Evolutionary conservation across 2,329 filamentous ascomycete genomes (phyloP), one percentile per base, ranked within the genome.

Genomic region (Akanthomyces uredinophilus): DNA sequence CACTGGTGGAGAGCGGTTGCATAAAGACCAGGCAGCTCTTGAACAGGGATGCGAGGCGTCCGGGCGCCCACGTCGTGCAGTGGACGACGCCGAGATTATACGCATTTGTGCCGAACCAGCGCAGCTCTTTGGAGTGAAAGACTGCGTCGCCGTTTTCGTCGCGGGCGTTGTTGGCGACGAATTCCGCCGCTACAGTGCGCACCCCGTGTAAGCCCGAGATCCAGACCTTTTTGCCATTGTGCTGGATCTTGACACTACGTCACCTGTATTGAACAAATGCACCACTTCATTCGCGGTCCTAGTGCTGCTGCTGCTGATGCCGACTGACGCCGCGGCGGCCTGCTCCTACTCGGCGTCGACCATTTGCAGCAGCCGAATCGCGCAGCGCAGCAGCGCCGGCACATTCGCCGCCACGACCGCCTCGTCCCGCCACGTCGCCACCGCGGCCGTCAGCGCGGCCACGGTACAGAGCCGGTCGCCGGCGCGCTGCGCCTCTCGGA

Each of bases 71-170:
- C 1, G 63, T 65, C 3, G 82, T 77, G 1, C 80, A 79, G 66
- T 87, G 79, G 64, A 86, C 85, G 5, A 94, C 74, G 0, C 87
- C 87, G 7, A 92, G 72, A 66, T 95, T 96, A 77, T 96, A 96
- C 1, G 89, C 83, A 65, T 90, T 94, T 65, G 87, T 87, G 43
- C 87, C 88, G 71, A 96, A 93, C 92, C 92, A 96, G 66, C 93
- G 83, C 4, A 96, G 78, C 68, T 96, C 92, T 3, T 79, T 72
- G 0, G 81, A 63, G 0, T 81, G 83, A 69, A 92, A 92, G 1
- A 81, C 62, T 64, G 74, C 83, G 37, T 74, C 72, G 10, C 77
- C 78, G 20, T 76, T 68, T 46, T 68, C 71, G 65, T 77, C 77
- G 14, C 29, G 50, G n/a, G 29, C 41, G 29, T 41, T 39, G 39